Conservation (phyloP, 108 stramenopile genomes). For the Cylindrotheca closterium region DNA sequence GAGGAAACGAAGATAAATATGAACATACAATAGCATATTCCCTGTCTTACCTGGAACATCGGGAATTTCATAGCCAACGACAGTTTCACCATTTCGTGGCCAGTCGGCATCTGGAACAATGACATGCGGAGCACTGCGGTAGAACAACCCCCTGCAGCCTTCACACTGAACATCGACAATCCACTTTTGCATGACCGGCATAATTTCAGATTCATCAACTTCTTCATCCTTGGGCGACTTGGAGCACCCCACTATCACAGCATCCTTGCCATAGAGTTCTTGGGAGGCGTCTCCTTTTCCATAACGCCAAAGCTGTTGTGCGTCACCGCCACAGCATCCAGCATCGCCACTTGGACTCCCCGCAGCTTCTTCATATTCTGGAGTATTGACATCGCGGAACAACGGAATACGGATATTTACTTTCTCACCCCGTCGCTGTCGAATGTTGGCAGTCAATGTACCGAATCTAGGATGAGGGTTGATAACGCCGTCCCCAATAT, state of each 20-base stretch:
- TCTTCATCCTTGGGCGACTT: slow-evolving; percentile 49
- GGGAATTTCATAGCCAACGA: slow-evolving; percentile 79
- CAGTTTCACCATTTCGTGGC: slow-evolving; percentile 90
- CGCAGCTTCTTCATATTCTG: slow-evolving; percentile 70
- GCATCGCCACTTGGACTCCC: slow-evolving; percentile 30
- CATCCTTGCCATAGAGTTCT: slow-evolving; percentile 76
- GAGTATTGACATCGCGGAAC: slow-evolving; percentile 90
- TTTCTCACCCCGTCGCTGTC: slow-evolving; percentile 86
- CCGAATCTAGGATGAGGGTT: slow-evolving; percentile 99
- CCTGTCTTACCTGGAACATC: slow-evolving; percentile 62
- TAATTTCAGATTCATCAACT: slow-evolving; percentile 52
- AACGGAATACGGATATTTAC: slow-evolving; percentile 96
- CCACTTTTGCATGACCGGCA: slow-evolving; percentile 81
- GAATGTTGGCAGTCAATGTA: slow-evolving; percentile 94
- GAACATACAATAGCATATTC: slow-evolving; percentile 9
- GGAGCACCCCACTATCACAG: slow-evolving; percentile 82
- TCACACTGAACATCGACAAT: slow-evolving; percentile 84
- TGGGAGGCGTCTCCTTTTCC: slow-evolving; percentile 73
- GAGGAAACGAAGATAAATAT: background rate
- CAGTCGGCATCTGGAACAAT: slow-evolving; percentile 92
- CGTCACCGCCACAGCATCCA: slow-evolving; percentile 72
- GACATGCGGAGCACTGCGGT: slow-evolving; percentile 73
- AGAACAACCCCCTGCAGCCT: slow-evolving; percentile 82
- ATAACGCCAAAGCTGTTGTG: slow-evolving; percentile 80
- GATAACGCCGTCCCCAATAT: slow-evolving; percentile 94